Evolutionary conservation across 1,284 basidiomycete genomes (phyloP), one percentile per base, ranked within the genome.

Genomic region (Inonotus hispidus): DNA sequence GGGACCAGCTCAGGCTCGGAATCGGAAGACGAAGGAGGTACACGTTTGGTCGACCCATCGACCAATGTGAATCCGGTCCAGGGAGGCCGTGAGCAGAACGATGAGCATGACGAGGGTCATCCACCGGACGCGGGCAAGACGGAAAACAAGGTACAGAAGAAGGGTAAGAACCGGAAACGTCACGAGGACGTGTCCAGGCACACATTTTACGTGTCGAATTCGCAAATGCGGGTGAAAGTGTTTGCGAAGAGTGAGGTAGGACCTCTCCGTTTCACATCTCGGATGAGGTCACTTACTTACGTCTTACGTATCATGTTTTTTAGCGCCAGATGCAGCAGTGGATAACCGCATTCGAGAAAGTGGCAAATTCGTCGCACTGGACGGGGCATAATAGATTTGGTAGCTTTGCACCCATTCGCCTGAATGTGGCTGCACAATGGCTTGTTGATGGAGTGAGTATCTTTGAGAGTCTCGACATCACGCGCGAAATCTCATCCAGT

Each of bases 281-380:
- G 0, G 55, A 29, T 19, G 46, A n/a, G n/a, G 19, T n/a, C n/a
- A n/a, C n/a, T n/a, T n/a, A n/a, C n/a, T n/a, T n/a, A n/a, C n/a
- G n/a, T n/a, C n/a, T 38, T 47, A 55, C 38, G 8, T 46, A 19
- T 23, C 11, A 45, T 46, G 60, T 38, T 46, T 47, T 64, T 2
- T 65, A 93, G 88, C 84, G 95, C 29, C 93, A 97, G 79, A 98
- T 98, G 94, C 80, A 94, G 64, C 96, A 99, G 72, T 99, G 95
- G 85, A 94, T 99, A 62, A 91, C 93, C 4, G 92, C 91, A 1
- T 80, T 99, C 66, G 92, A 98, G 71, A 87, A 88, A 64, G 88
- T 90, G 58, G 88, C 92, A 0, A 79, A 82, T 29, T 81, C 84
- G 46, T 93, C 88, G 41, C 85, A 90, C 63, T 99, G 92, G 78